Conservation (phyloP, 495 filamentous ascomycete species). For the Elasticomyces elasticus region DNA sequence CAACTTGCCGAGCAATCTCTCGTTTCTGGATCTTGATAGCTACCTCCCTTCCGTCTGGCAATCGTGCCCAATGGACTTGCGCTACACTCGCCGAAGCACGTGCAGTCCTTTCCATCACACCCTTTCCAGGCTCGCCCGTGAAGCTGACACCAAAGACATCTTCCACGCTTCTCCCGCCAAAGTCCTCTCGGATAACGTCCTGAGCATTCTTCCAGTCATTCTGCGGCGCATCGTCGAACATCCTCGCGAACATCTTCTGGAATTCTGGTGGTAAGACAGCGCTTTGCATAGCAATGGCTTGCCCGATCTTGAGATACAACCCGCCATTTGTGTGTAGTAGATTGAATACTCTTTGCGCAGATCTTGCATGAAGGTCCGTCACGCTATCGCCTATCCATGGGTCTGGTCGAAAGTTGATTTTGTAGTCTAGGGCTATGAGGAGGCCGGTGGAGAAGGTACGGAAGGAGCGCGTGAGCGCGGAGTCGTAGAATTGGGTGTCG, state of each 20-base stretch:
- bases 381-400: constrained; percentile 60
- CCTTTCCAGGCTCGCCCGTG: constrained; percentile 45
- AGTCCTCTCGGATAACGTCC: constrained; percentile 78
- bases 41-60: constrained; percentile 77
- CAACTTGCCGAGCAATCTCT: constrained; percentile 80
- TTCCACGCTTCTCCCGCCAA: constrained; percentile 58
- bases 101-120: constrained; percentile 79
- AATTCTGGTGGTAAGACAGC: constrained; percentile 88
- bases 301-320: constrained; percentile 92
- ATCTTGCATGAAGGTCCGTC: constrained; percentile 63
- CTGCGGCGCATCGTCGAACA: constrained; percentile 98
- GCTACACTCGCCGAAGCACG: constrained; percentile 85
- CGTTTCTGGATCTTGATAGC: constrained; percentile 95
- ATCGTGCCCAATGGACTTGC: constrained; percentile 87
- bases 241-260: constrained; percentile 84
- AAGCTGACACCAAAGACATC: constrained; percentile 87
- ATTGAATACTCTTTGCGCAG: constrained; percentile 68
- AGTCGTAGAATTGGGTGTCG: constrained; percentile 67
- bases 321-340: constrained; percentile 80
- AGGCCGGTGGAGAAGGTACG: constrained; percentile 71
- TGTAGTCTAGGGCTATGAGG: constrained; percentile 85
- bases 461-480: constrained; percentile 65
- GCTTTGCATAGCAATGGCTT: constrained; percentile 97
- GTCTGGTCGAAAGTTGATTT: constrained; percentile 82
- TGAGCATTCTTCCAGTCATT: constrained; percentile 86